phyloP scores from a whole-genome alignment of 306 rosid species.

The Pterocarpus macrocarpus region DNA sequence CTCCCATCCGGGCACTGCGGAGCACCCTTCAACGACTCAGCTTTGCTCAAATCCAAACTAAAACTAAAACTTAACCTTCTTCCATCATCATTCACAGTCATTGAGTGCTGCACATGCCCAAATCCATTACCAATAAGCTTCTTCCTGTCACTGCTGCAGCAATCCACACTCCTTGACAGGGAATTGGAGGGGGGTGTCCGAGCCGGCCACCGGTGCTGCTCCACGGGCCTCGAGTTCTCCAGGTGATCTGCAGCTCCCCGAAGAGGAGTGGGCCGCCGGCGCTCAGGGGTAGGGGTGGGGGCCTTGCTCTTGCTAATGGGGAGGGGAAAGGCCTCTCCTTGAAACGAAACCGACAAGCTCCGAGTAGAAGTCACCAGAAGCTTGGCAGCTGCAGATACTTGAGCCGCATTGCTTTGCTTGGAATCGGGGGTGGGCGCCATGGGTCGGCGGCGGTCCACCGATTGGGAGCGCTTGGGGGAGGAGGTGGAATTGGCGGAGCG shows the following conservation, averaged over 20 bases:
- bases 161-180: constrained; percentile 75
- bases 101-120: constrained; percentile 77
- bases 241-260: constrained; percentile 67
- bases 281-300: constrained; percentile 75
- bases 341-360: constrained; percentile 96
- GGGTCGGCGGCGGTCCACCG: constrained; percentile 80
- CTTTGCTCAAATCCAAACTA: constrained; percentile 88
- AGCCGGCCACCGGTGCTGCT: constrained; percentile 97
- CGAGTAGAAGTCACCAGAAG: constrained; percentile 91
- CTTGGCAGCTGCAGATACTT: constrained; percentile 70
- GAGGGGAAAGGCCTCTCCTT: constrained; percentile 93
- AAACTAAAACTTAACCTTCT: constrained; percentile 79
- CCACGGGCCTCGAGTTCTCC: constrained; percentile 80
- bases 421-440: constrained; percentile 59
- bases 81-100: constrained; percentile 54
- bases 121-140: constrained; percentile 69
- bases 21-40: constrained; percentile 57
- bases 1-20: constrained; percentile 55
- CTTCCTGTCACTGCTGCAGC: constrained; percentile 54
- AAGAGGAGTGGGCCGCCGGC: constrained; percentile 77
- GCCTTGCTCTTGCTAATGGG: constrained; percentile 92
- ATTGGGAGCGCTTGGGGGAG: constrained; percentile 81
- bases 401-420: too few species aligned
- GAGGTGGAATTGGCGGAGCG: constrained; percentile 77
- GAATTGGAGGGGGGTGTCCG: constrained; percentile 55